These are phyloP conservation scores for Hyaloscypha variabilis DNA, from an alignment of 495 filamentous ascomycete genomes.

Conservation along the genomic window DNA sequence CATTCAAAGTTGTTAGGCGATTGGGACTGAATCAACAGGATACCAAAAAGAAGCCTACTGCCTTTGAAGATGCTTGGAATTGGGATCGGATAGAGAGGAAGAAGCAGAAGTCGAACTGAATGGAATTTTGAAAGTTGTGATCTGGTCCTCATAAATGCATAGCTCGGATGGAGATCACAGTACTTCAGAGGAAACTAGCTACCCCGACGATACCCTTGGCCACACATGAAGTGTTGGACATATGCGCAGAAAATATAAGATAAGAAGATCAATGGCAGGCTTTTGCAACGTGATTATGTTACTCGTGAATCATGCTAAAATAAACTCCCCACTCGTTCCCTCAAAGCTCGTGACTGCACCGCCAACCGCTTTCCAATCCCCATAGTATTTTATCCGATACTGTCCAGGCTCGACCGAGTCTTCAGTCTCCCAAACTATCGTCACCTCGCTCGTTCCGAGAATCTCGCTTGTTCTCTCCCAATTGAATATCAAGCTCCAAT, in stretches of 20 bases:
- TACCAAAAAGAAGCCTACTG: slow-evolving; percentile 62
- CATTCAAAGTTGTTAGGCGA: slow-evolving; percentile 81
- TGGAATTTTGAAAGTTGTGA: neutral
- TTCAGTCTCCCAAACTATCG: slow-evolving; percentile 78
- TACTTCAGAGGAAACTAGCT: neutral
- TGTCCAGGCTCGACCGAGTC: slow-evolving; percentile 57
- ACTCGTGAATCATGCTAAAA: slow-evolving; percentile 30
- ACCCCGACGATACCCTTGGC: neutral
- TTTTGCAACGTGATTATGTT: neutral
- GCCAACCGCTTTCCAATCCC: slow-evolving; percentile 70
- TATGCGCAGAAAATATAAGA: neutral
- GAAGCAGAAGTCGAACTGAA: slow-evolving; percentile 14
- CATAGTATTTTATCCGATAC: slow-evolving; percentile 86
- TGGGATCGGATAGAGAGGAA: slow-evolving; percentile 28
- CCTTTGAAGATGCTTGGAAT: slow-evolving; percentile 79
- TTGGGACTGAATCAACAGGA: slow-evolving; percentile 69
- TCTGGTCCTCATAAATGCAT: neutral
- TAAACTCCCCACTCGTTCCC: slow-evolving; percentile 71
- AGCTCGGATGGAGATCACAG: neutral
- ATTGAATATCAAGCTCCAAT: slow-evolving; percentile 79
- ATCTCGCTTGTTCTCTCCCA: slow-evolving; percentile 77
- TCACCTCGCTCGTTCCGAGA: slow-evolving; percentile 78
- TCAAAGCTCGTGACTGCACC: slow-evolving; percentile 77
- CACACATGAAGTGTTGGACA: neutral
- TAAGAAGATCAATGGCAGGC: neutral